These are phyloP conservation scores for Cylindrotheca fusiformis DNA, from an alignment of 108 stramenopile species.

Conservation along the genomic window DNA sequence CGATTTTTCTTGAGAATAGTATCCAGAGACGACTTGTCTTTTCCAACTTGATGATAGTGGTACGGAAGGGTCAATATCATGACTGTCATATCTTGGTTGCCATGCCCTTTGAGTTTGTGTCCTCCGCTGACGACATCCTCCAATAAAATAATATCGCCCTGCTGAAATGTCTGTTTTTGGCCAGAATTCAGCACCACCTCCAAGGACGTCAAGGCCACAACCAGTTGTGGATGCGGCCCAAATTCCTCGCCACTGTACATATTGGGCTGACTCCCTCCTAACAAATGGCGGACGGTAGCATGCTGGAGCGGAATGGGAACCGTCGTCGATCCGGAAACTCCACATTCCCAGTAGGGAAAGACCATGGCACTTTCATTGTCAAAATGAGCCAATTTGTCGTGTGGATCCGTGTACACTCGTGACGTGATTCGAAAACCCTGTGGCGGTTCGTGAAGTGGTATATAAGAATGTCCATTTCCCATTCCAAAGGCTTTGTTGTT, in stretches of 20 bases:
- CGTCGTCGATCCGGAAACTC: slow-evolving; percentile 38
- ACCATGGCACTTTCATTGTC: slow-evolving; percentile 28
- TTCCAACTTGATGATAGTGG: slow-evolving; percentile 46
- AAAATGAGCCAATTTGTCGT: slow-evolving; percentile 53
- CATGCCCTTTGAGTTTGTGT: slow-evolving; percentile 37
- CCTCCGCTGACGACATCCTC: slow-evolving; percentile 50
- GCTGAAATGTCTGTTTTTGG: slow-evolving; percentile 26
- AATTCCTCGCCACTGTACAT: slow-evolving; percentile 6
- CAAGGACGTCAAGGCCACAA: slow-evolving; percentile 32
- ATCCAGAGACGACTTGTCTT: slow-evolving; percentile 30
- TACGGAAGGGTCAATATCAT: slow-evolving; percentile 45
- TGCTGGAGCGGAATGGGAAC: slow-evolving; percentile 32
- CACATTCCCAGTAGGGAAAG: slow-evolving; percentile 57
- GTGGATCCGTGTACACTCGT: slow-evolving; percentile 50
- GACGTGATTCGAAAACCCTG: slow-evolving; percentile 43
- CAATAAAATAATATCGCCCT: slow-evolving; percentile 47
- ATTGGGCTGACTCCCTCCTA: slow-evolving; percentile 20
- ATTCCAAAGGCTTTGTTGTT: background rate
- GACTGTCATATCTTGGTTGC: slow-evolving; percentile 25
- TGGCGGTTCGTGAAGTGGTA: slow-evolving; percentile 4
- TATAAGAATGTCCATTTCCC: background rate
- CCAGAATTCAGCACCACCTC: slow-evolving; percentile 44
- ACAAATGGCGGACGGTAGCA: slow-evolving; percentile 44
- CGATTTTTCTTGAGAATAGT: slow-evolving; percentile 15
- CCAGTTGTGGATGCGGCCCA: slow-evolving; percentile 40